Evolutionary conservation across 2,329 filamentous ascomycete genomes (phyloP).

Genomic region (Myriosclerotinia scirpicola): DNA sequence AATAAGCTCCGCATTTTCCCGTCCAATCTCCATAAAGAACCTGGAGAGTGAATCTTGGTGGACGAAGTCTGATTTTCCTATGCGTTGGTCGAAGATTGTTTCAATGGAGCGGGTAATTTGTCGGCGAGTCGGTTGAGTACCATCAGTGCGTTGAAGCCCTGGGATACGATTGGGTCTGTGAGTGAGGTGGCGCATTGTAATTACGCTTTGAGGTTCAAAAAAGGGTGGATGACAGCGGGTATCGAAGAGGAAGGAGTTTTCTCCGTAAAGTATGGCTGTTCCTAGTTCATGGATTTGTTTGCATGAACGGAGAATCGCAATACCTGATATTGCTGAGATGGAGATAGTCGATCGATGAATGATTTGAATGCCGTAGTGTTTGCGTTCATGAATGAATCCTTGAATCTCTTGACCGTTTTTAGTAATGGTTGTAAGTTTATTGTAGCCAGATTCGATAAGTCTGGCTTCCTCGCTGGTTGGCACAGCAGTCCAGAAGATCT

Average conservation of each 20-base stretch:
- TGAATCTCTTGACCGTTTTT: not conserved
- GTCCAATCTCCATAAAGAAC: not conserved
- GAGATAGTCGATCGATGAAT: not conserved
- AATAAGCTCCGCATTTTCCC: not conserved
- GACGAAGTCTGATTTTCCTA: not conserved
- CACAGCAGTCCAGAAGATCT: not conserved
- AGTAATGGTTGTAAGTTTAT: not conserved
- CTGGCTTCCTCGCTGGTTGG: not conserved
- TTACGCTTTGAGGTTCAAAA: not conserved
- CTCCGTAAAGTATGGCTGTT: not conserved
- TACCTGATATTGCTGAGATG: not conserved
- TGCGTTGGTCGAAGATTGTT: not conserved
- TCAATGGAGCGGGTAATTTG: not conserved
- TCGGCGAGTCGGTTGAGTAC: not conserved
- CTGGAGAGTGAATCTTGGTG: not conserved
- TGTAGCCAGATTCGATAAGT: not conserved
- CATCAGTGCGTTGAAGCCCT: not conserved
- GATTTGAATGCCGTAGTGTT: not conserved
- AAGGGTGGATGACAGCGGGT: not conserved
- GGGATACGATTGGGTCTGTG: not conserved
- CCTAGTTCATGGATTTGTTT: not conserved
- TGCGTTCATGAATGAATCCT: not conserved
- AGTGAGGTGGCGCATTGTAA: not conserved
- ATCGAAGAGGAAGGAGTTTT: not conserved
- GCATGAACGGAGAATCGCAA: conserved; percentile 1